Base-by-base conservation (phyloP, 2,329 filamentous ascomycete genomes). In the Aspergillus sp. region DNA sequence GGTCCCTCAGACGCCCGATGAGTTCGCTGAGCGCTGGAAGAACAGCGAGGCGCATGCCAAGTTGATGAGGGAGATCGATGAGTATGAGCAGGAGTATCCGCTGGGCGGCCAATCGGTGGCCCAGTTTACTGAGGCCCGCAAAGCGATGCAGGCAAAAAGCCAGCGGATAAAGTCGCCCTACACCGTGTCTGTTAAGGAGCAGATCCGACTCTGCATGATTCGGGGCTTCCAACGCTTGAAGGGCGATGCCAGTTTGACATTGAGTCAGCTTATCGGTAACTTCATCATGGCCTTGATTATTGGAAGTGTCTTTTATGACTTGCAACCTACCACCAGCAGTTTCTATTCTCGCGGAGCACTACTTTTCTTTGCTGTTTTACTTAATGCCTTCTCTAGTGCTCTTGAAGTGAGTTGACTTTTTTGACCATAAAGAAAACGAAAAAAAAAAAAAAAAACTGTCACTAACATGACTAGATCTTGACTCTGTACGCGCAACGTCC, bases 401-500 rank as follows among this genome's bases (percentile, higher is more conserved):
- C 78, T 93, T 35, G 88, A 93, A 69, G 79, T 82, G 49, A 39
- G 55, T 46, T 12, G 25, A 10, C 10, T 2, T 23, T 23, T 30
- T 17, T 19, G 20, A 19, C 17, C 17, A 3, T 19, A 19, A 19
- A 19, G 17, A 19, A 19, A 19, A 19, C 17, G 3, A 19, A 19
- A 19, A 2, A 19, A 19, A 19, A 19, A 2, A 19, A 19, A 19
- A 2, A 19, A 19, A 19, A 19, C 17, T 2, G 3, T 10, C 30
- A 39, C 37, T 50, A 70, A 53, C 43, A 49, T 37, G 7, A 9
- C 0, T 51, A 83, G 76, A 93, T 95, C 63, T 69, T 93, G 30
- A 90, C 87, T 0, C 77, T 95, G 4, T 96, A 93, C 63, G 81
- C 87, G 2, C 90, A 95, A 78, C 85, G 90, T 33, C 86, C 87